Evolutionary conservation across 2,329 filamentous ascomycete species (phyloP).

Genomic region (Penicillium capsulatum): DNA sequence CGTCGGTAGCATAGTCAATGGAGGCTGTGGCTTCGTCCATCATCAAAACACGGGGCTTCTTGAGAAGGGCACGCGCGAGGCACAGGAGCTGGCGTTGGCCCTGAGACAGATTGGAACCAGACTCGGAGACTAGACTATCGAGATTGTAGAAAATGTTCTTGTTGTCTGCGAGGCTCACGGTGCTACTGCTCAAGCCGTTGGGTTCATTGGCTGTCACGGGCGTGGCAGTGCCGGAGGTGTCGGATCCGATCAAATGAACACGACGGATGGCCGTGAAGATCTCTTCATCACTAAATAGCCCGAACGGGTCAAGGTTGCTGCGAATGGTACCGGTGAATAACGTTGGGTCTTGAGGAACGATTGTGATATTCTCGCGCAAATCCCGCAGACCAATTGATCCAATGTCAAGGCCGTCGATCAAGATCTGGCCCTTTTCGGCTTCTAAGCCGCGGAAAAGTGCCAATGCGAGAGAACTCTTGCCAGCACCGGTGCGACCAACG

Average conservation of each 20-base stretch:
- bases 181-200: slow-evolving; percentile 16
- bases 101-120: slow-evolving; percentile 89
- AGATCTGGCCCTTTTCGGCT: slow-evolving; percentile 80
- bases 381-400: slow-evolving; percentile 87
- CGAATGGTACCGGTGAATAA: slow-evolving; percentile 89
- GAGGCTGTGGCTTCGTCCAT: slow-evolving; percentile 99
- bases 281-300: slow-evolving; percentile 80
- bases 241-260: slow-evolving; percentile 70
- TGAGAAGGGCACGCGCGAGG: slow-evolving; percentile 86
- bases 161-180: slow-evolving; percentile 57
- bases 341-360: slow-evolving; percentile 92
- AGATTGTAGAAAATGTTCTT: slow-evolving; percentile 94
- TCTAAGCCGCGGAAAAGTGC: slow-evolving; percentile 92
- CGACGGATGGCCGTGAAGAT: slow-evolving; percentile 81
- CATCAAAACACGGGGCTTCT: slow-evolving; percentile 85
- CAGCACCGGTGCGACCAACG: slow-evolving; percentile 89
- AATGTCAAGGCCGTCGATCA: slow-evolving; percentile 90
- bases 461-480: slow-evolving; percentile 90
- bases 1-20: slow-evolving; percentile 93
- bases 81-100: slow-evolving; percentile 93
- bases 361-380: slow-evolving; percentile 87
- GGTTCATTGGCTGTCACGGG: slow-evolving; percentile 30
- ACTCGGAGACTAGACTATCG: slow-evolving; percentile 77
- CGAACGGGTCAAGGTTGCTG: slow-evolving; percentile 89
- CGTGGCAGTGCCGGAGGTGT: slow-evolving; percentile 35